Conservation (phyloP, 768 basidiomycete genomes). For the Tulasnella sp. region DNA sequence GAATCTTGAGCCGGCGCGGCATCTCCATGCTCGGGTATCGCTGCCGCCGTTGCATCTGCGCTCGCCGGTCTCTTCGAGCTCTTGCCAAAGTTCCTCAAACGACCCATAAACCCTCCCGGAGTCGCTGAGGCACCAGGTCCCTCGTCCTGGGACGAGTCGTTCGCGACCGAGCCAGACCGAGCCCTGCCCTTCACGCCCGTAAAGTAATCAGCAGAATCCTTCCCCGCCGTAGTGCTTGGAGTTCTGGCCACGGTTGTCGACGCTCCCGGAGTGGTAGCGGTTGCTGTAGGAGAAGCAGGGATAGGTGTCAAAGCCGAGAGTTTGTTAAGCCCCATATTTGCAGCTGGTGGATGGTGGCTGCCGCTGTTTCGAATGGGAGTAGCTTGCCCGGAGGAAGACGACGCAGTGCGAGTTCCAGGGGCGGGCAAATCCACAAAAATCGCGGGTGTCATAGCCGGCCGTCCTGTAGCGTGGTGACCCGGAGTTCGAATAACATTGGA, state of each 20-base stretch:
- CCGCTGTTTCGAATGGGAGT: slow-evolving; percentile 35
- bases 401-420: neutral
- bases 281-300: slow-evolving; percentile 36
- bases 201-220: slow-evolving; percentile 21
- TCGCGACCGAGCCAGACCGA: slow-evolving; percentile 9
- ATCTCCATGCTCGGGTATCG: slow-evolving; percentile 44
- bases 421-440: slow-evolving; percentile 54
- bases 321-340: slow-evolving; percentile 34
- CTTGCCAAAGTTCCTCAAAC: slow-evolving; percentile 75
- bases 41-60: slow-evolving; percentile 41
- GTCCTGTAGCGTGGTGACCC: slow-evolving; percentile 56
- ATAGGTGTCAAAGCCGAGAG: slow-evolving; percentile 47
- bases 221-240: slow-evolving; percentile 25
- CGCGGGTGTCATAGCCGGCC: slow-evolving; percentile 70
- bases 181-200: slow-evolving; percentile 7
- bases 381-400: slow-evolving; percentile 39
- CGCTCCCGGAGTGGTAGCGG: slow-evolving; percentile 20
- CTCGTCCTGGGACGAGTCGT: slow-evolving; percentile 13
- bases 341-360: neutral
- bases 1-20: slow-evolving; percentile 30
- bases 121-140: slow-evolving; percentile 46
- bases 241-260: slow-evolving; percentile 21
- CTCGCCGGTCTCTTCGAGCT: slow-evolving; percentile 48
- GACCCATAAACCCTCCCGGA: slow-evolving; percentile 70
- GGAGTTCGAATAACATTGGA: slow-evolving; percentile 37